Conservation (phyloP, 768 basidiomycete genomes). For the Mycena leptocephala region DNA sequence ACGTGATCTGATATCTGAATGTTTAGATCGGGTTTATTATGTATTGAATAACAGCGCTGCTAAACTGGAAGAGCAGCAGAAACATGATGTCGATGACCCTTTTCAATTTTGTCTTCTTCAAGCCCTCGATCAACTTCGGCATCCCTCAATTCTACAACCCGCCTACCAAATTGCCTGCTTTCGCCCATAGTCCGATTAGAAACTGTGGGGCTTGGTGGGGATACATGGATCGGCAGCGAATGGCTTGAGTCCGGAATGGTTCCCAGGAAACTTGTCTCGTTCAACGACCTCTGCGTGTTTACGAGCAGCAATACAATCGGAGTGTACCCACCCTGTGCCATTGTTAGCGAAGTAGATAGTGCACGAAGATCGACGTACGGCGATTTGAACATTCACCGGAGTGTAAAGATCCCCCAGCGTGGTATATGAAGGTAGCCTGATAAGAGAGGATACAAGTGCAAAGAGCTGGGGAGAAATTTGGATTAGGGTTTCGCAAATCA, state of each 20-base stretch:
- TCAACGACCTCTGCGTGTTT: constrained; percentile 13
- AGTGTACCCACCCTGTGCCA: constrained; percentile 25
- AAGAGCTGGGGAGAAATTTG: background rate
- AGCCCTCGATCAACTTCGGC: background rate
- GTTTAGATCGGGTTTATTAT: too few relatives aligned
- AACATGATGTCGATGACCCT: background rate
- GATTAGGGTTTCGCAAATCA: background rate
- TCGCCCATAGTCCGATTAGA: background rate
- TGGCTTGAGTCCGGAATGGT: background rate
- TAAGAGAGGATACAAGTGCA: background rate
- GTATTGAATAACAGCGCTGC: background rate
- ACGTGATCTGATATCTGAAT: too few relatives aligned
- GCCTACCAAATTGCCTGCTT: background rate
- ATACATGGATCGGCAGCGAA: background rate
- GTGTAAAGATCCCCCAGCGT: constrained; percentile 7
- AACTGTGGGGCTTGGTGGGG: background rate
- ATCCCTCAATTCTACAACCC: background rate
- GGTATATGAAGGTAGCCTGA: constrained; percentile 4
- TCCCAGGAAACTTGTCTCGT: constrained; percentile 21
- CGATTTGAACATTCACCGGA: constrained; percentile 17
- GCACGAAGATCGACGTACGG: background rate
- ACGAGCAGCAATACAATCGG: constrained; percentile 25
- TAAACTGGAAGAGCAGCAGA: background rate
- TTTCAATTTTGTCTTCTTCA: background rate
- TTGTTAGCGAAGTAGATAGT: background rate